phyloP scores from a whole-genome alignment of 2,329 filamentous ascomycete species.

The Helotiales sp. region DNA sequence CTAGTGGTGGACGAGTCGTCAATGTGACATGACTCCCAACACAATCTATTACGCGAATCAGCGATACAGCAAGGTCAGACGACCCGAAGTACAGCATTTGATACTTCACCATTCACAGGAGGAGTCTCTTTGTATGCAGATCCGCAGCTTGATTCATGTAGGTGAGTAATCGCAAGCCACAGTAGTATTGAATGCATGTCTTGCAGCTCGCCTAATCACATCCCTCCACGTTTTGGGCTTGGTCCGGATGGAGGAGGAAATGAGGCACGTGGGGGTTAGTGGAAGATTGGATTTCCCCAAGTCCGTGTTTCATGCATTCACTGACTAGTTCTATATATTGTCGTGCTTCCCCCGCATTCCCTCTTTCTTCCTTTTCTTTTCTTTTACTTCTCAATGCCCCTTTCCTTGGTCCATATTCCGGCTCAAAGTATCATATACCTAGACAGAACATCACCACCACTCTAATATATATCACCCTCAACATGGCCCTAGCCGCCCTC shows the following conservation, averaged over 20 bases:
- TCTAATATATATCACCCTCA: background rate
- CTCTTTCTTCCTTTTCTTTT: background rate
- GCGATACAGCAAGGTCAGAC: background rate
- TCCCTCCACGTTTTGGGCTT: constrained; percentile 7
- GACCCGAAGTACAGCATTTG: background rate
- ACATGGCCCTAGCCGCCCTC: constrained; percentile 8
- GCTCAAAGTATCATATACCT: background rate
- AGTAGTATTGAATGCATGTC: background rate
- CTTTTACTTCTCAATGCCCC: background rate
- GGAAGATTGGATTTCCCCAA: no score
- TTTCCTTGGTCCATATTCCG: background rate
- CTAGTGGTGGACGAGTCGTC: constrained; percentile 1
- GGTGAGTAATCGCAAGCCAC: background rate
- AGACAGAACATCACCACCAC: background rate
- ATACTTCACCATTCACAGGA: background rate
- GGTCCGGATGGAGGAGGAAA: background rate
- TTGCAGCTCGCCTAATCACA: constrained; percentile 8
- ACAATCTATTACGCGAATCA: background rate
- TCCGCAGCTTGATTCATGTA: background rate
- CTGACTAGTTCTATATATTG: background rate
- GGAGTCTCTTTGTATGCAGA: background rate
- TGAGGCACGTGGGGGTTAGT: constrained; percentile 1
- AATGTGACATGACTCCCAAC: constrained; percentile 1
- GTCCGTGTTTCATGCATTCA: background rate
- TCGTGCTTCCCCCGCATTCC: background rate